Evolutionary conservation across 495 filamentous ascomycete species (phyloP).

Genomic region (Aspergillus haitiensis): DNA sequence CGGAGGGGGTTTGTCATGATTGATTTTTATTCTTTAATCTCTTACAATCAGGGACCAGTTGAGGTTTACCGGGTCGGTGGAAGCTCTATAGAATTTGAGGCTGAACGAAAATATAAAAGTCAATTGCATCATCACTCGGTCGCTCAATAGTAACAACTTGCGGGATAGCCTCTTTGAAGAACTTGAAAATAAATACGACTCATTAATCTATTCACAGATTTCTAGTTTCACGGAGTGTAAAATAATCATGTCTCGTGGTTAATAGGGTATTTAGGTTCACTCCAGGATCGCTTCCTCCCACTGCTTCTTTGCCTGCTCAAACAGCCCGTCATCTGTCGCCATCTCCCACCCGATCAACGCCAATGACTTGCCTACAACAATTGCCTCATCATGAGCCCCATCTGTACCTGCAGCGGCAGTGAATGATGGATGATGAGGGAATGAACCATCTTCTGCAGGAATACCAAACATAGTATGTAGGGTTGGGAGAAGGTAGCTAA

Average conservation of each 20-base stretch:
- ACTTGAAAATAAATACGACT: not conserved
- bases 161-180: no score
- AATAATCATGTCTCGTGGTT: not conserved
- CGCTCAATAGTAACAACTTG: not conserved
- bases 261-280: not conserved
- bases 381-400: constrained; percentile 23
- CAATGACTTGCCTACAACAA: constrained; percentile 28
- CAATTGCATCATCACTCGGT: constrained; percentile 4
- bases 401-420: constrained; percentile 54
- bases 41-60: not conserved
- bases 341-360: constrained; percentile 37
- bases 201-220: not conserved
- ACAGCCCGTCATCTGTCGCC: constrained; percentile 43
- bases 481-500: constrained; percentile 64
- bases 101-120: not conserved
- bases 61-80: not conserved
- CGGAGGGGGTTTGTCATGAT: not conserved
- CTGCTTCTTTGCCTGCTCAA: constrained; percentile 34
- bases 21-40: not conserved
- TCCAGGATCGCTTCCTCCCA: constrained; percentile 31
- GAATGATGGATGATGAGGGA: constrained; percentile 63
- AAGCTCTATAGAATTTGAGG: not conserved
- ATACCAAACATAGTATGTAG: constrained; percentile 62
- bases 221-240: not conserved
- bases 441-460: constrained; percentile 39